A percentile compares a stretch with the other conserved stretches of the same genome.
These are phyloP conservation scores for Poronia punctata DNA, from an alignment of 495 filamentous ascomycete species.

Conservation along the genomic window DNA sequence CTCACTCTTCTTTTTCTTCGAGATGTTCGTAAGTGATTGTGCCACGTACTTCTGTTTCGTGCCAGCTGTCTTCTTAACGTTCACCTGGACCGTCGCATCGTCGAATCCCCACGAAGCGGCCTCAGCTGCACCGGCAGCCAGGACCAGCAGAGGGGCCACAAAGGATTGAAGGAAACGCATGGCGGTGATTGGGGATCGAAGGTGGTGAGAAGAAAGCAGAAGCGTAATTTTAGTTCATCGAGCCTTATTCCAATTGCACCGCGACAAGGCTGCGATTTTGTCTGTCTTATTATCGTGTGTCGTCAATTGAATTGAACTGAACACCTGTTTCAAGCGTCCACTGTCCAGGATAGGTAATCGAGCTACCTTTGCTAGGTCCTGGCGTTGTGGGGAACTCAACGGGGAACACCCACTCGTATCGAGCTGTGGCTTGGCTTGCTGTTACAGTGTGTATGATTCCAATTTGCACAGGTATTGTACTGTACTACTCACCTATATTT, in stretches of 20 bases:
- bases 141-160: constrained; percentile 38
- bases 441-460: too few species aligned
- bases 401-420: too few species aligned
- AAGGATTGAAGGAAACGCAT: constrained; percentile 49
- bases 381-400: too few species aligned
- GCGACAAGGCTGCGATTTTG: neutral
- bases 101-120: constrained; percentile 80
- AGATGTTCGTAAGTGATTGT: neutral
- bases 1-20: neutral
- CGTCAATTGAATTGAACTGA: constrained; percentile 7
- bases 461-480: too few species aligned
- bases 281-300: too few species aligned
- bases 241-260: neutral
- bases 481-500: too few species aligned
- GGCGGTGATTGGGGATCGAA: constrained; percentile 8
- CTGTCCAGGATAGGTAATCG: too few species aligned
- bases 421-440: too few species aligned
- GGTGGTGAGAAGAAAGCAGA: neutral
- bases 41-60: constrained; percentile 65
- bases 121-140: constrained; percentile 38
- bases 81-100: constrained; percentile 74
- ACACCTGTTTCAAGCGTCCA: constrained; percentile 10
- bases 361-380: too few species aligned
- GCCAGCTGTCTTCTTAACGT: constrained; percentile 58
- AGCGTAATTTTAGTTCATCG: constrained; percentile 1